Evolutionary conservation across 2,329 filamentous ascomycete genomes (phyloP).

Genomic region (Penicillium sp.): DNA sequence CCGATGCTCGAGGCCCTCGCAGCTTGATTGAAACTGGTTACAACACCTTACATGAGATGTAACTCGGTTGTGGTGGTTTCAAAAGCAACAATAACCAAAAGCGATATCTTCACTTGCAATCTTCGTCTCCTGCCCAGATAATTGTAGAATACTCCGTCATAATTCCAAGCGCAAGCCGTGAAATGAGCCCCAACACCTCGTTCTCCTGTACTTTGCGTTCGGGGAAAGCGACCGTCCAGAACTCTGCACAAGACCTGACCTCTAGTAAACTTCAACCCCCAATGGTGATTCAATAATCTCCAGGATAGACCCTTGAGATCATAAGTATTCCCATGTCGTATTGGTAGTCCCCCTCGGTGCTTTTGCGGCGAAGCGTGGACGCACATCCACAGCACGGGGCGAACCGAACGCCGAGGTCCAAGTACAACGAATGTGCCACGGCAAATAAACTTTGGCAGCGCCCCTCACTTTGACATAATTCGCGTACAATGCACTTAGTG

Average conservation of each 20-base stretch:
- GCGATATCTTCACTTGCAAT: background rate
- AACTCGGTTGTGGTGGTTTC: background rate
- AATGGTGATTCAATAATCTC: no score
- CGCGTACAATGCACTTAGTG: background rate
- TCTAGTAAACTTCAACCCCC: no score
- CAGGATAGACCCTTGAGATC: background rate
- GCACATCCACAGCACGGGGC: slow-evolving; percentile 11
- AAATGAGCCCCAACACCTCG: background rate
- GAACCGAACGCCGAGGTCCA: slow-evolving; percentile 19
- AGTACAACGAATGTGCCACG: slow-evolving; percentile 2
- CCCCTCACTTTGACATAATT: background rate
- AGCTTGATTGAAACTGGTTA: slow-evolving; percentile 63
- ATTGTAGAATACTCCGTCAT: background rate
- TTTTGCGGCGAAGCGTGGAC: slow-evolving; percentile 1
- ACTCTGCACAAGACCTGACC: no score
- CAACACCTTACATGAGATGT: slow-evolving; percentile 51
- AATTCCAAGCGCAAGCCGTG: background rate
- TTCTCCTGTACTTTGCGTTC: no score
- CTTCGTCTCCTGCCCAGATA: no score
- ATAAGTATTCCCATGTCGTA: background rate
- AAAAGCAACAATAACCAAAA: background rate
- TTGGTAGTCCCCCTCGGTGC: background rate
- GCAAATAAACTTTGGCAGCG: slow-evolving; percentile 1
- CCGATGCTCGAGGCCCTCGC: slow-evolving; percentile 58
- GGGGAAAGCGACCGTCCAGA: no score